Conservation (phyloP, 495 filamentous ascomycete genomes). For the Chaetomium fimeti region DNA sequence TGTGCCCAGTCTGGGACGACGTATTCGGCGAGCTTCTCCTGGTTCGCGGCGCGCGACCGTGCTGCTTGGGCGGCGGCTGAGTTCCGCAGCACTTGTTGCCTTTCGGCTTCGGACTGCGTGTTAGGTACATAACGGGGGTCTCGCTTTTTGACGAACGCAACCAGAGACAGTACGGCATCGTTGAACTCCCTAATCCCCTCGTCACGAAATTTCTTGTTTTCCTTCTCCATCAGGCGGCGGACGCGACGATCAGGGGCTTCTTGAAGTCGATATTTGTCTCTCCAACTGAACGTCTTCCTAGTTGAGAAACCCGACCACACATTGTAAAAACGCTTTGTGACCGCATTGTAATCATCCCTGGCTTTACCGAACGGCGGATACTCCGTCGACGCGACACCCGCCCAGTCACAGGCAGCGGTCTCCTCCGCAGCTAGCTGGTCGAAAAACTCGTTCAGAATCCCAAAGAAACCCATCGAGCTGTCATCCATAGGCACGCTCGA, state of each 20-base stretch:
- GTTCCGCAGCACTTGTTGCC: slow-evolving; percentile 75
- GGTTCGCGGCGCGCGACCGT: slow-evolving; percentile 74
- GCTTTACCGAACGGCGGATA: slow-evolving; percentile 81
- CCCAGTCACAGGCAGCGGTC: slow-evolving; percentile 65
- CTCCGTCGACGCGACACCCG: slow-evolving; percentile 50
- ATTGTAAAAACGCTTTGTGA: slow-evolving; percentile 78
- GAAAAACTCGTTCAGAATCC: slow-evolving; percentile 70
- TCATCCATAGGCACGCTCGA: slow-evolving; percentile 75
- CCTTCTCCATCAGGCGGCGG: slow-evolving; percentile 88
- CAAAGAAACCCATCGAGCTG: slow-evolving; percentile 76
- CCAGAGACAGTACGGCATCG: slow-evolving; percentile 81
- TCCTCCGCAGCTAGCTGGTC: slow-evolving; percentile 80
- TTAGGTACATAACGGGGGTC: slow-evolving; percentile 76
- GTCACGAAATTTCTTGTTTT: slow-evolving; percentile 84
- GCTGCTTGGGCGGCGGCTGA: slow-evolving; percentile 82
- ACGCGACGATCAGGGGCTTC: slow-evolving; percentile 85
- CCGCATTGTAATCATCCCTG: slow-evolving; percentile 63
- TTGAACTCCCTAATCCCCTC: slow-evolving; percentile 86
- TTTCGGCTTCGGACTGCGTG: slow-evolving; percentile 70
- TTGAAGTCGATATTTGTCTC: slow-evolving; percentile 72
- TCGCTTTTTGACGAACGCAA: slow-evolving; percentile 87
- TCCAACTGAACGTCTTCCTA: slow-evolving; percentile 83
- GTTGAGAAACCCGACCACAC: slow-evolving; percentile 82
- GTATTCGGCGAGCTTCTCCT: slow-evolving; percentile 63
- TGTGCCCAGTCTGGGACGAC: slow-evolving; percentile 77